Conservation (phyloP, 495 filamentous ascomycete genomes). For the Astrocystis sublimbata region DNA sequence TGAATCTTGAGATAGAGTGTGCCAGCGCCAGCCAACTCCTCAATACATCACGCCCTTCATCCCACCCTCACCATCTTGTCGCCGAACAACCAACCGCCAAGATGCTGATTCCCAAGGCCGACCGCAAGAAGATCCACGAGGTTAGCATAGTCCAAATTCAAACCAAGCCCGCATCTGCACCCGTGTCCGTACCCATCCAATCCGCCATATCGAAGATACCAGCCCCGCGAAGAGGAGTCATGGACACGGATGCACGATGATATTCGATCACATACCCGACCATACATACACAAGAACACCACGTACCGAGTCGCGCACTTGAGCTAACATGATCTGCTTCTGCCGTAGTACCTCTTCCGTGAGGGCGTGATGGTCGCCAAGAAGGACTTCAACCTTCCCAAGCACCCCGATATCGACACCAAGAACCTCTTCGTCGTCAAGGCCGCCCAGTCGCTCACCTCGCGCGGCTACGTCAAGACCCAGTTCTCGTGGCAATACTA, state of each 20-base stretch:
- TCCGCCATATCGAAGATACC: neutral
- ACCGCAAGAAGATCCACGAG: conserved; percentile 99
- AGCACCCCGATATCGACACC: conserved; percentile 94
- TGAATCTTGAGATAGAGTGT: conserved; percentile 18
- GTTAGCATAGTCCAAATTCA: conserved; percentile 32
- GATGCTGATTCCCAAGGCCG: conserved; percentile 98
- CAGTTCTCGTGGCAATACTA: conserved; percentile 99
- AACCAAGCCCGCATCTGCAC: neutral
- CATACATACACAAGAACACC: too few relatives aligned
- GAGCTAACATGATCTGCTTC: conserved; percentile 38
- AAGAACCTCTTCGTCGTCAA: conserved; percentile 99
- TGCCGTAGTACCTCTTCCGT: conserved; percentile 90
- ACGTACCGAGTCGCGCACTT: conserved; percentile 3
- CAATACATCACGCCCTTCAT: conserved; percentile 28
- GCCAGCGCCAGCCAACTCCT: conserved; percentile 31
- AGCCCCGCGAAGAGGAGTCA: conserved; percentile 11
- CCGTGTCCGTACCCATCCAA: neutral
- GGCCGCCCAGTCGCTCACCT: conserved; percentile 95
- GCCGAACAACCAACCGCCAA: conserved; percentile 54
- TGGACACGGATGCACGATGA: neutral
- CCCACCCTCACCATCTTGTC: conserved; percentile 43
- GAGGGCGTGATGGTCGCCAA: conserved; percentile 99
- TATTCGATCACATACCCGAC: too few relatives aligned
- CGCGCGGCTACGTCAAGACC: conserved; percentile 97
- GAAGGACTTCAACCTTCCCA: conserved; percentile 95